Evolutionary conservation across 2,329 filamentous ascomycete genomes (phyloP).

Genomic region (Beauveria bassiana): DNA sequence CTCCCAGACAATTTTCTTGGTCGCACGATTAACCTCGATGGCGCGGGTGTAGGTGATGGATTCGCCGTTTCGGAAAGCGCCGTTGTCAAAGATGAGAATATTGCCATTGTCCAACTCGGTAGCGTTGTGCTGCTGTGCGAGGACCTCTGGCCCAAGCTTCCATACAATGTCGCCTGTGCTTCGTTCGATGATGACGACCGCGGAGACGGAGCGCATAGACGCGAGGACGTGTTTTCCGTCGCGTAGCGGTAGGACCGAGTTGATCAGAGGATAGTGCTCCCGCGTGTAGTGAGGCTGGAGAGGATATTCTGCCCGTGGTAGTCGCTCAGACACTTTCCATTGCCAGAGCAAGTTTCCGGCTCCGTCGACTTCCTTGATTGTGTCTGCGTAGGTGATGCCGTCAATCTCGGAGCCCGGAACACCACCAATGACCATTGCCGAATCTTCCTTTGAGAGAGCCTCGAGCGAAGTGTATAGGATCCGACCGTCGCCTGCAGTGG

Average conservation of each 20-base stretch:
- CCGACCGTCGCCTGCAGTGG: conserved; percentile 18
- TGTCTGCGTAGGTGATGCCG: conserved; percentile 23
- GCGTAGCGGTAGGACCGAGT: conserved; percentile 21
- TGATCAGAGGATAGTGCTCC: conserved; percentile 25
- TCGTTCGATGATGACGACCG: conserved; percentile 22
- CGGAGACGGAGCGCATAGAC: conserved; percentile 21
- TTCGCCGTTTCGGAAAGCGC: conserved; percentile 21
- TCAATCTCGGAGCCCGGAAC: conserved; percentile 19
- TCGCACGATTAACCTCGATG: conserved; percentile 19
- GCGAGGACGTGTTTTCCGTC: conserved; percentile 21
- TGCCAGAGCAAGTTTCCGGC: conserved; percentile 20
- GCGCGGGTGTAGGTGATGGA: conserved; percentile 22
- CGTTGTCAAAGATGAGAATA: conserved; percentile 25
- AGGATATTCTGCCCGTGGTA: conserved; percentile 20
- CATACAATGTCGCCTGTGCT: conserved; percentile 21
- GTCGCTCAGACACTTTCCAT: conserved; percentile 22
- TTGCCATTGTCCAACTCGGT: conserved; percentile 23
- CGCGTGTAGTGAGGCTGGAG: conserved; percentile 23
- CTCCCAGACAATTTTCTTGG: conserved; percentile 21
- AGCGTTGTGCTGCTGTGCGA: conserved; percentile 24
- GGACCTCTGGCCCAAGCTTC: conserved; percentile 17
- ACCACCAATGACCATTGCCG: conserved; percentile 20
- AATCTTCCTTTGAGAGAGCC: conserved; percentile 19
- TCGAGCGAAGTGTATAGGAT: conserved; percentile 22
- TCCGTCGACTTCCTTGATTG: conserved; percentile 22